phyloP scores from a whole-genome alignment of 2,329 filamentous ascomycete genomes.

The Alternaria sp. region DNA sequence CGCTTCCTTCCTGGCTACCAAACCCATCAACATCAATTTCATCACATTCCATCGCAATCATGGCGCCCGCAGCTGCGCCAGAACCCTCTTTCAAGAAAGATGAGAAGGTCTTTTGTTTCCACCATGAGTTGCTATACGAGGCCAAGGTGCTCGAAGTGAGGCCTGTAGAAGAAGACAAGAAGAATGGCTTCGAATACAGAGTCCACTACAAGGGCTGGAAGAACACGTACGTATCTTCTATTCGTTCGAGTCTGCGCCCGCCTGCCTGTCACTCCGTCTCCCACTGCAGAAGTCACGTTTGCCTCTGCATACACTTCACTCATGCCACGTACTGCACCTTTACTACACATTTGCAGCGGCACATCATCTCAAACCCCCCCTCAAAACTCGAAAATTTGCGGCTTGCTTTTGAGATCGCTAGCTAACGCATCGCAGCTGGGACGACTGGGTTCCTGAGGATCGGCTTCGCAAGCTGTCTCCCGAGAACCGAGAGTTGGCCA shows the following conservation, averaged over 20 bases:
- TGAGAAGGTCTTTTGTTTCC: slow-evolving; percentile 95
- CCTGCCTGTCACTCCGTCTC: neutral
- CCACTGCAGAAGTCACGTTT: slow-evolving; percentile 17
- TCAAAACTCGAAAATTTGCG: neutral
- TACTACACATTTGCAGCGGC: neutral
- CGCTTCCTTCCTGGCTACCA: slow-evolving; percentile 19
- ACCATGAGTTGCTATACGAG: slow-evolving; percentile 96
- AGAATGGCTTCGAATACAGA: slow-evolving; percentile 81
- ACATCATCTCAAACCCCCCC: neutral
- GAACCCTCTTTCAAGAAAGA: slow-evolving; percentile 71
- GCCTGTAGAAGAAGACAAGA: slow-evolving; percentile 66
- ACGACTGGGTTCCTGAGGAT: slow-evolving; percentile 96
- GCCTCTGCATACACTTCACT: slow-evolving; percentile 10
- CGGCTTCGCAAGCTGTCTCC: slow-evolving; percentile 93
- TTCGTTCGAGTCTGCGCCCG: slow-evolving; percentile 4
- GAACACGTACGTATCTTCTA: slow-evolving; percentile 72
- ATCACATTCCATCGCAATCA: slow-evolving; percentile 20
- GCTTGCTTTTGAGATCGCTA: neutral
- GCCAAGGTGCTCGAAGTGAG: slow-evolving; percentile 89
- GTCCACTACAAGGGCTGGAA: slow-evolving; percentile 99
- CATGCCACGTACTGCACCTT: slow-evolving; percentile 19
- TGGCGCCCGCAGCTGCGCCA: slow-evolving; percentile 62
- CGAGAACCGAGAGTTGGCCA: slow-evolving; percentile 90
- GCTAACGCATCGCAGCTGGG: slow-evolving; percentile 69
- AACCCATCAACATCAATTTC: slow-evolving; percentile 16